These are phyloP conservation scores for Fraxinus baroniana DNA, from an alignment of 305 asterid genomes.

Conservation along the genomic window DNA sequence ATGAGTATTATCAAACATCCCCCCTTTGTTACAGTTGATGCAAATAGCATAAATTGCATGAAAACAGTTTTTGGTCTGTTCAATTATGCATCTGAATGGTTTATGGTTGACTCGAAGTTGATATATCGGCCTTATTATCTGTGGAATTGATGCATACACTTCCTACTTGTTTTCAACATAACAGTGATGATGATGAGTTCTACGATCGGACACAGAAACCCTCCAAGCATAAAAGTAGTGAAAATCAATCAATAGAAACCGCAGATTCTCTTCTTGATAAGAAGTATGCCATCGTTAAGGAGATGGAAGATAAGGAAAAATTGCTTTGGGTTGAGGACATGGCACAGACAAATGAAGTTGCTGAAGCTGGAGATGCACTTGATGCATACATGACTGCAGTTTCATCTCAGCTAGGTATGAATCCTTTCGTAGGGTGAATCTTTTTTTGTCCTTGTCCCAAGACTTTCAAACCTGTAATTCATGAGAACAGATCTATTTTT, in stretches of 20 bases:
- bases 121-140: background rate
- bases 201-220: constrained; percentile 82
- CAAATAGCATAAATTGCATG: constrained; percentile 6
- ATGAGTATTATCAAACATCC: background rate
- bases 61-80: constrained; percentile 3
- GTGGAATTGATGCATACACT: constrained; percentile 22
- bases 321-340: constrained; percentile 51
- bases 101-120: constrained; percentile 1
- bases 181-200: constrained; percentile 92
- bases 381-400: constrained; percentile 91
- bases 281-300: constrained; percentile 62
- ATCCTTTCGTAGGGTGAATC: constrained; percentile 14
- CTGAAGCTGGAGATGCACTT: constrained; percentile 84
- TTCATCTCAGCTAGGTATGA: constrained; percentile 86
- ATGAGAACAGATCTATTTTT: background rate
- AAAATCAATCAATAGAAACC: constrained; percentile 75
- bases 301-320: constrained; percentile 64
- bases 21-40: background rate
- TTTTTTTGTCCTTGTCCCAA: constrained; percentile 1
- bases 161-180: constrained; percentile 19
- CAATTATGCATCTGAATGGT: constrained; percentile 6
- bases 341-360: constrained; percentile 38
- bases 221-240: constrained; percentile 55
- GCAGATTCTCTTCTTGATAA: constrained; percentile 96
- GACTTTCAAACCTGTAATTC: background rate